A percentile compares a stretch with the other conserved stretches of the same genome.
Evolutionary conservation across 768 basidiomycete genomes (phyloP).

Genomic region (Russula abietina): DNA sequence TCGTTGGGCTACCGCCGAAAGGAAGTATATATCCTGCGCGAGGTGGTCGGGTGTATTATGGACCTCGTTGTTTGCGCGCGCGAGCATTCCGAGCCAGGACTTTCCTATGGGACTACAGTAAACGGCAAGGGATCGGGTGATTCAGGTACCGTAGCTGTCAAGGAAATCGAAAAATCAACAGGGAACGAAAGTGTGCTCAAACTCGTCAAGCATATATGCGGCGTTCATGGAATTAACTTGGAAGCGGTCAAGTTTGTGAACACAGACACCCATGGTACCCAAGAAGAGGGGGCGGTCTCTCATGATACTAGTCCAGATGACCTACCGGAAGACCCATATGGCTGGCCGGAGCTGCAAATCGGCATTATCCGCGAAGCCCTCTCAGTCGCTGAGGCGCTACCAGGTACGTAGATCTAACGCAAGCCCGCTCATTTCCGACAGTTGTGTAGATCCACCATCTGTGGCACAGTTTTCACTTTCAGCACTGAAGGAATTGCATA

Average conservation of each 20-base stretch:
- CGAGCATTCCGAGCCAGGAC: conserved; percentile 51
- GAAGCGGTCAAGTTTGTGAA: conserved; percentile 55
- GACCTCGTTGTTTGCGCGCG: conserved; percentile 83
- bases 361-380: conserved; percentile 92
- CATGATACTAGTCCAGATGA: conserved; percentile 39
- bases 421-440: conserved; percentile 3
- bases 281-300: conserved; percentile 2
- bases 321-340: conserved; percentile 52
- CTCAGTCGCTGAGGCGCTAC: conserved; percentile 83
- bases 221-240: conserved; percentile 75
- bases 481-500: conserved; percentile 66
- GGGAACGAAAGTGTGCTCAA: conserved; percentile 80
- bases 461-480: conserved; percentile 90
- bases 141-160: conserved; percentile 58
- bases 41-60: conserved; percentile 77
- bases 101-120: conserved; percentile 37
- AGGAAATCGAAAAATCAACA: conserved; percentile 64
- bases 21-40: conserved; percentile 80
- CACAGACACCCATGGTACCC: conserved; percentile 1
- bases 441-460: conserved; percentile 62
- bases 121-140: conserved; percentile 36
- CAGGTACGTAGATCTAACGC: conserved; percentile 49
- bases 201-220: conserved; percentile 69
- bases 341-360: conserved; percentile 94
- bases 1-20: conserved; percentile 82